Evolutionary conservation across 2,329 filamentous ascomycete genomes (phyloP), one percentile per base, ranked within the genome.

Genomic region (Diaporthe sp.): DNA sequence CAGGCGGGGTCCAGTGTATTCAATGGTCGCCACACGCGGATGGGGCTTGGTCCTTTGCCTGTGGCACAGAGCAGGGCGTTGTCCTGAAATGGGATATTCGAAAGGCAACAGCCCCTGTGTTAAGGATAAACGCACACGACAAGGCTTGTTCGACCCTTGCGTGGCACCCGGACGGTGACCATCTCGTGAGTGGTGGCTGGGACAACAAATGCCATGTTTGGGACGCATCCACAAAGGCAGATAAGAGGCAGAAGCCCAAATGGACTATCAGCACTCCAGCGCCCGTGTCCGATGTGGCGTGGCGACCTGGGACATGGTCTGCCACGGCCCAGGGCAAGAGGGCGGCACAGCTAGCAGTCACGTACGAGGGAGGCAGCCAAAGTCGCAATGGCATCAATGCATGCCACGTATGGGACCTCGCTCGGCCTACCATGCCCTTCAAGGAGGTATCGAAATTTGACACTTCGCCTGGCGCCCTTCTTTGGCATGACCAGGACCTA

Each of bases 341-440:
- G 58, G 88, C 89, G 2, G 91, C 91, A 0, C 90, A 93, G 78
- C 84, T 93, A 15, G 90, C 90, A 3, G 88, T 92, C 2, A 86
- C 89, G 1, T 92, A 93, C 78, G 88, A 92, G 74, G 90, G 91
- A 77, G 85, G 84, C 55, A 87, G 87, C 77, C 81, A 86, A 56
- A 88, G 87, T 73, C 85, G 87, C 12, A 88, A 88, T 70, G 90
- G 90, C 55, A 88, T 89, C 56, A 89, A 86, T 37, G 85, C 87
- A 0, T 90, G 93, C 19, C 91, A 93, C 73, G 85, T 93, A 27
- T 94, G 91, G 91, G 92, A 94, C 79, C 82, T 94, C n/a, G 91
- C 90, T 9, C 86, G 92, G 42, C 90, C 92, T 1, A 89, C 90
- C 1, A 88, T 93, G 85, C 91, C 92, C 0, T 93, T 92, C 79